These are phyloP conservation scores for Cyberlindnera veronae DNA, from an alignment of 805 yeast species.

Conservation along the genomic window DNA sequence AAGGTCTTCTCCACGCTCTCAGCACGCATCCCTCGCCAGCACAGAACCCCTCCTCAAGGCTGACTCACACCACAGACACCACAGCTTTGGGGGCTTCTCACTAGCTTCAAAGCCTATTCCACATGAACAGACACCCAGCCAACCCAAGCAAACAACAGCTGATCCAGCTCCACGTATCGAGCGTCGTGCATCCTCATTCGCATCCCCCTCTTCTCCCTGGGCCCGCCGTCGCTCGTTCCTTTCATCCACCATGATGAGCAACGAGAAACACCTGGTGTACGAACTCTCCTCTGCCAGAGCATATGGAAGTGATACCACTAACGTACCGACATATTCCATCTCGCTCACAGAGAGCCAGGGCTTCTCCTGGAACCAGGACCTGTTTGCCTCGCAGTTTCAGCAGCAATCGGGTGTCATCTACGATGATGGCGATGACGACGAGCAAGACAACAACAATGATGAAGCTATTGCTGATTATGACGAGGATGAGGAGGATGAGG, in stretches of 20 bases:
- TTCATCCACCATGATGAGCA: conserved; percentile 52
- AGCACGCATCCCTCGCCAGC: conserved; percentile 2
- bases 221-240: conserved; percentile 54
- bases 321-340: conserved; percentile 35
- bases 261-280: conserved; percentile 53
- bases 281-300: conserved; percentile 31
- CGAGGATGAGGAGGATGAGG: conserved; percentile 6
- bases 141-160: not conserved
- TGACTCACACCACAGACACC: conserved; percentile 5
- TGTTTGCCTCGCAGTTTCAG: conserved; percentile 69
- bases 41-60: not conserved
- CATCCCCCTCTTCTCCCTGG: conserved; percentile 30
- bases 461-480: conserved; percentile 5
- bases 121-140: not conserved
- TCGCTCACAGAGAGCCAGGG: conserved; percentile 66
- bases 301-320: conserved; percentile 1
- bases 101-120: not conserved
- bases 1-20: conserved; percentile 4
- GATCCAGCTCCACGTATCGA: not conserved
- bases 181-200: conserved; percentile 19
- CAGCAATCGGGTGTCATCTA: conserved; percentile 44
- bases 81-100: conserved; percentile 3
- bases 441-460: conserved; percentile 12
- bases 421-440: conserved; percentile 24
- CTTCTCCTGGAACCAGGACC: conserved; percentile 71